Evolutionary conservation across 2,329 filamentous ascomycete species (phyloP).

Genomic region (Paraconiothyrium sp.): DNA sequence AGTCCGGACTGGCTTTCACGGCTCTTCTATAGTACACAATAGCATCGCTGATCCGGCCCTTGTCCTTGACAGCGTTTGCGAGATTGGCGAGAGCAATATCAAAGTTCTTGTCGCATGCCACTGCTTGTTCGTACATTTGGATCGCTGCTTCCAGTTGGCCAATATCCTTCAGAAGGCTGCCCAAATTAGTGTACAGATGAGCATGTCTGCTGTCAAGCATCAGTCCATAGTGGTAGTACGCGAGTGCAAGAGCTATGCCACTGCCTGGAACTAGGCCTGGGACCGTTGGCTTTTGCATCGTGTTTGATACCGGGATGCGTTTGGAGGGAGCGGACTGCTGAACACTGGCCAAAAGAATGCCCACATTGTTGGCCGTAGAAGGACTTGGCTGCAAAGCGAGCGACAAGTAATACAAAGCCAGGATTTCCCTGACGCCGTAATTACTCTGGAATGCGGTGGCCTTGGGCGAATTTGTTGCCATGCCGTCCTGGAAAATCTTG

Average conservation of each 20-base stretch:
- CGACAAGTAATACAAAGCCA: conserved; percentile 94
- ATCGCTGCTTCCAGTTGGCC: conserved; percentile 92
- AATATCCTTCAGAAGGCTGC: conserved; percentile 94
- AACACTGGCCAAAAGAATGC: conserved; percentile 93
- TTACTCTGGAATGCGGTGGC: conserved; percentile 66
- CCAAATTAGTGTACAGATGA: conserved; percentile 95
- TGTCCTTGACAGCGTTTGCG: conserved; percentile 97
- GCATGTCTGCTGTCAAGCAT: conserved; percentile 88
- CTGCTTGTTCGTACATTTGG: conserved; percentile 95
- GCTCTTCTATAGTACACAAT: conserved; percentile 92
- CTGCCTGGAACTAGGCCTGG: conserved; percentile 86
- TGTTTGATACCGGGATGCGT: conserved; percentile 51
- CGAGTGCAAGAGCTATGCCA: conserved; percentile 84
- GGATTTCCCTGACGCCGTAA: conserved; percentile 86
- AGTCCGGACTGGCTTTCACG: conserved; percentile 90
- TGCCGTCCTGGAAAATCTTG: conserved; percentile 97
- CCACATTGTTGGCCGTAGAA: conserved; percentile 97
- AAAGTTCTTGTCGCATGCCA: conserved; percentile 90
- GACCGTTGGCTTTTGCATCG: conserved; percentile 58
- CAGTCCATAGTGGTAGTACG: conserved; percentile 95
- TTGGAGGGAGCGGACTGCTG: conserved; percentile 71
- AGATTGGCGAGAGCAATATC: conserved; percentile 97
- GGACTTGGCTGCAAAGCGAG: conserved; percentile 94
- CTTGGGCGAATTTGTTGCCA: conserved; percentile 75
- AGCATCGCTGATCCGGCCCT: conserved; percentile 89